Evolutionary conservation across 2,329 filamentous ascomycete species (phyloP).

Genomic region (Tolypocladium guangdongense): DNA sequence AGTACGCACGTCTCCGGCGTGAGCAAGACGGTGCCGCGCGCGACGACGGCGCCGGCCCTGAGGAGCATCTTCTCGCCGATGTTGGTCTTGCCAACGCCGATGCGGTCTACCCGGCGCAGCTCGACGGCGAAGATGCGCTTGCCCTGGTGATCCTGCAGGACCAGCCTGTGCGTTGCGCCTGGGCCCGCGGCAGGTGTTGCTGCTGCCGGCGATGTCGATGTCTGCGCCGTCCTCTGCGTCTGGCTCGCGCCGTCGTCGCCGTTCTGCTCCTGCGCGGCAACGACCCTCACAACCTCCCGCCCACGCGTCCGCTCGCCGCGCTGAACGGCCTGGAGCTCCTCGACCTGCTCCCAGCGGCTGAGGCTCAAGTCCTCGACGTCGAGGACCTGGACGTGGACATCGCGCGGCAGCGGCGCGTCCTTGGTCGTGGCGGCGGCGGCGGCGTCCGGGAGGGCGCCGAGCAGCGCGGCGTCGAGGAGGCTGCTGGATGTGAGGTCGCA

Average conservation of each 20-base stretch:
- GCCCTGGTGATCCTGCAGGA: slow-evolving; percentile 71
- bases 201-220: not conserved
- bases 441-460: slow-evolving; percentile 40
- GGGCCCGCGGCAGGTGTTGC: slow-evolving; percentile 13
- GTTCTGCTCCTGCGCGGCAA: slow-evolving; percentile 30
- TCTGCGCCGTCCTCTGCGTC: slow-evolving; percentile 6
- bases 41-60: slow-evolving; percentile 50
- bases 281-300: slow-evolving; percentile 68
- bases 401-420: slow-evolving; percentile 44
- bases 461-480: slow-evolving; percentile 31
- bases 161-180: slow-evolving; percentile 62
- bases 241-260: slow-evolving; percentile 28
- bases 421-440: slow-evolving; percentile 37
- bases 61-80: slow-evolving; percentile 80
- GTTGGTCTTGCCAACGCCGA: slow-evolving; percentile 52
- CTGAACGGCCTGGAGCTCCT: slow-evolving; percentile 64
- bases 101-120: slow-evolving; percentile 49
- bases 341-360: slow-evolving; percentile 78
- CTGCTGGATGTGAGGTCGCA: slow-evolving; percentile 55
- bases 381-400: slow-evolving; percentile 70
- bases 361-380: slow-evolving; percentile 75
- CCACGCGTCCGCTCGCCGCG: slow-evolving; percentile 66
- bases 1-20: slow-evolving; percentile 57
- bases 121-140: slow-evolving; percentile 63
- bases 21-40: slow-evolving; percentile 69